phyloP scores from a whole-genome alignment of 2,329 filamentous ascomycete species.

The Colletotrichum zoysiae region DNA sequence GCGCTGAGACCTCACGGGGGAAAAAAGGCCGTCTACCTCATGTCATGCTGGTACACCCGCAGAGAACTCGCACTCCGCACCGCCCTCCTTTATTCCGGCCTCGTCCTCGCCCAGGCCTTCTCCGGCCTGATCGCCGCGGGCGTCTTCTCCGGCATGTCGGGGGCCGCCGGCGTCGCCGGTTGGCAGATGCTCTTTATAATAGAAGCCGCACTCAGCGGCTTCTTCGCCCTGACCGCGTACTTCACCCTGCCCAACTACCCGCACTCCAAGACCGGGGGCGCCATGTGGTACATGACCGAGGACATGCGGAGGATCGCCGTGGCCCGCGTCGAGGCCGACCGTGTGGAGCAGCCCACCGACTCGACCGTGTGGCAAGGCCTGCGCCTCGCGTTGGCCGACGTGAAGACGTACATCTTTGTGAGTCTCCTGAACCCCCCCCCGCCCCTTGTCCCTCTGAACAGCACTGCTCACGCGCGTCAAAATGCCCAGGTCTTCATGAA shows the following conservation, averaged over 20 bases:
- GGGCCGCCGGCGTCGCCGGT: constrained; percentile 44
- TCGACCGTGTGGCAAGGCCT: constrained; percentile 35
- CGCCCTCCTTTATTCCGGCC: constrained; percentile 59
- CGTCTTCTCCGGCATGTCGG: constrained; percentile 52
- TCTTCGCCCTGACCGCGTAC: constrained; percentile 49
- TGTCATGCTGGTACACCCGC: constrained; percentile 67
- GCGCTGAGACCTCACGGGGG: background rate
- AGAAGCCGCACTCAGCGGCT: constrained; percentile 48
- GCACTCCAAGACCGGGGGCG: constrained; percentile 51
- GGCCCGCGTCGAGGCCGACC: constrained; percentile 54
- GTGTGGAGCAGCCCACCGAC: constrained; percentile 38
- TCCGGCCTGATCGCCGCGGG: constrained; percentile 60
- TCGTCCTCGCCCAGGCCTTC: constrained; percentile 53
- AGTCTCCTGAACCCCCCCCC: background rate
- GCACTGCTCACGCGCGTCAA: constrained; percentile 38
- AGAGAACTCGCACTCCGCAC: constrained; percentile 60
- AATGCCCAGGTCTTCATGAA: constrained; percentile 45
- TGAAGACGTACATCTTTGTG: constrained; percentile 37
- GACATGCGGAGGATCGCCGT: constrained; percentile 46
- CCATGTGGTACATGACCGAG: constrained; percentile 55
- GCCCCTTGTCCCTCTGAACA: constrained; percentile 41
- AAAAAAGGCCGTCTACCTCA: constrained; percentile 50
- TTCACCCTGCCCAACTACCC: constrained; percentile 55
- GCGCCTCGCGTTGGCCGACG: constrained; percentile 27
- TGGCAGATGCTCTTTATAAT: constrained; percentile 53